Evolutionary conservation across 176 grass and related monocot species (phyloP).

Genomic region (Cenchrus purpureus): DNA sequence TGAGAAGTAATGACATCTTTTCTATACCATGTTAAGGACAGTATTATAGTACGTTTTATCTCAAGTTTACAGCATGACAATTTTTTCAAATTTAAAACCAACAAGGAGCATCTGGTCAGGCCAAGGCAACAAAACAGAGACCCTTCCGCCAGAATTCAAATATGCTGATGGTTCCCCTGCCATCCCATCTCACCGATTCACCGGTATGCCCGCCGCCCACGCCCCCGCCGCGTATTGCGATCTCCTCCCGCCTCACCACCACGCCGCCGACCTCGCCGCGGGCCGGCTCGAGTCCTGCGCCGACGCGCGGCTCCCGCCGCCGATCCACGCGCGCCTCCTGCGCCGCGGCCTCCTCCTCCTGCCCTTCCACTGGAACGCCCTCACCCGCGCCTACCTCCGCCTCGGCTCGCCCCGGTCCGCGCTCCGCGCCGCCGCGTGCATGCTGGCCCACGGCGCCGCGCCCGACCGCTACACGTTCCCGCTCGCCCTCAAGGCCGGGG

Average conservation of each 20-base stretch:
- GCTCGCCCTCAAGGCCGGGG: slow-evolving; percentile 51
- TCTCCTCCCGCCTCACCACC: not conserved
- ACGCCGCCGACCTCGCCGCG: not conserved
- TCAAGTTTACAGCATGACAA: too few relatives aligned
- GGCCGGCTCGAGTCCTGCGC: slow-evolving; percentile 35
- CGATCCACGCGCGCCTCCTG: slow-evolving; percentile 44
- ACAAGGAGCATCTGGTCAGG: too few relatives aligned
- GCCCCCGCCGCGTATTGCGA: not conserved
- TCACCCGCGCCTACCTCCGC: slow-evolving; percentile 52
- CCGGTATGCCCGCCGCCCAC: not conserved
- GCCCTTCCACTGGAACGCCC: slow-evolving; percentile 55
- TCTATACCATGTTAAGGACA: not conserved
- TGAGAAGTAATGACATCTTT: not conserved
- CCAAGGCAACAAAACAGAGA: not conserved
- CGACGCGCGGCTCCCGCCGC: slow-evolving; percentile 4
- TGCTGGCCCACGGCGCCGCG: not conserved
- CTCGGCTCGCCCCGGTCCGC: slow-evolving; percentile 3
- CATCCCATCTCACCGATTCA: not conserved
- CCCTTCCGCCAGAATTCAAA: not conserved
- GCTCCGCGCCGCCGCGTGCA: slow-evolving; percentile 28
- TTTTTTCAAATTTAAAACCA: too few relatives aligned
- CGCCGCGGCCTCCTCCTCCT: slow-evolving; percentile 41
- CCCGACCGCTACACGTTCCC: slow-evolving; percentile 52
- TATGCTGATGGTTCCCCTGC: not conserved
- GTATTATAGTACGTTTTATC: too few relatives aligned